Evolutionary conservation across 129 eudicot genomes (phyloP), one percentile per base, ranked within the genome.

Genomic region (Tagetes erecta): DNA sequence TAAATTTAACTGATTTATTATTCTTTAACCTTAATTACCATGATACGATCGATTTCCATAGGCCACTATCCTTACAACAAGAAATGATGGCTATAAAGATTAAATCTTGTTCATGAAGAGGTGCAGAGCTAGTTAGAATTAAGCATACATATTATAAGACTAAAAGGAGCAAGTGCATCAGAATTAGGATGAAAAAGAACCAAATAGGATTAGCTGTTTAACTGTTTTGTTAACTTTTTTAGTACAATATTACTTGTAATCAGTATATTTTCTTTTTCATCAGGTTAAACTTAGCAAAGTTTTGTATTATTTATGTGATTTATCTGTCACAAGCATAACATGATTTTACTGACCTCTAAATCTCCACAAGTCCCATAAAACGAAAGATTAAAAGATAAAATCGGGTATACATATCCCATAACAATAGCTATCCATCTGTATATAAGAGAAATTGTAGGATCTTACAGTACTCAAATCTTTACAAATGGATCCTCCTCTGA

Each of bases 381-480:
- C 27, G 42, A 62, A 36, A 62, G 27, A 37, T 35, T 30, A 52
- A 76, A 50, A 65, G n/a, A 60, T 60, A 75, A 51, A 38, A 38
- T 31, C n/a, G n/a, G 72, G 64, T 53, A 67, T 9, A 45, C 34
- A 41, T 9, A 46, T 76, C 56, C 74, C 75, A 68, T 77, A 57
- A 57, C 69, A 57, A 77, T 58, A 58, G 63, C 58, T 77, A 77
- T 73, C 70, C 51, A 40, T 76, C 27, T 66, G 47, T 66, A 70
- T 78, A 70, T 78, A 70, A 72, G 35, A 55, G 41, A 64, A 71
- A 64, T 11, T 52, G 50, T 50, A 49, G 78, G 73, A 78, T 64
- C 65, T 76, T 56, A 35, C 73, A 64, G 45, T 52, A 78, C 73
- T 36, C n/a, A 50, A 63, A 71, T 42, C 82, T 78, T 78, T 71